A percentile compares a stretch with the other conserved stretches of the same genome.
Conservation (phyloP, 139 green algal genomes). For the Nannochloris sp. region DNA sequence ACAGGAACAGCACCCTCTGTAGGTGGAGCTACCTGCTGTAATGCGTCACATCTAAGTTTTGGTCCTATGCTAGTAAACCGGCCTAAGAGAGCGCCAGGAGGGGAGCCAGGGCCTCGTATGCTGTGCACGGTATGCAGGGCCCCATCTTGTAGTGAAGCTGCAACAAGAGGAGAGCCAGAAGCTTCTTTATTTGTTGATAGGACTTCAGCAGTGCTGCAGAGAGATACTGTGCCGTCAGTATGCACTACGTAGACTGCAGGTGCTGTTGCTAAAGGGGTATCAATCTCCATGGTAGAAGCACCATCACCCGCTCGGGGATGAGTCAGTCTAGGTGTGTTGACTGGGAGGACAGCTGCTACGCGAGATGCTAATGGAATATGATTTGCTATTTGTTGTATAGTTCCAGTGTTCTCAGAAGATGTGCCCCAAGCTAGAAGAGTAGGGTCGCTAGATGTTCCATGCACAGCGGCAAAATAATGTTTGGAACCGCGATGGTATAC, state of each 20-base stretch:
- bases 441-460: neutral
- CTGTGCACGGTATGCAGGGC: neutral
- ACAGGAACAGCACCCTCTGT: neutral
- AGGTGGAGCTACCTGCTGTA: neutral
- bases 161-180: constrained; percentile 1
- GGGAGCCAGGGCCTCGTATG: neutral
- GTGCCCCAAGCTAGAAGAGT: constrained; percentile 6
- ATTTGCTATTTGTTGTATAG: neutral
- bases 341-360: constrained; percentile 3
- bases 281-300: too few species aligned
- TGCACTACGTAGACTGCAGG: neutral
- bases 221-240: neutral
- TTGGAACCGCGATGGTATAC: constrained; percentile 9
- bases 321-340: neutral
- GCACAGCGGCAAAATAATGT: neutral
- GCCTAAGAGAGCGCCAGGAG: neutral
- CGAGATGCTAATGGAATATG: neutral
- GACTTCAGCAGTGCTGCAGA: constrained; percentile 8
- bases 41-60: neutral
- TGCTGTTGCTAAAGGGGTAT: too few species aligned
- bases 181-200: constrained; percentile 3
- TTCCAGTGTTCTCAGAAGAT: neutral
- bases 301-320: too few species aligned
- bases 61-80: neutral
- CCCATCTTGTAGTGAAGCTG: neutral